phyloP scores from a whole-genome alignment of 129 eudicot species.

The Erigeron canadensis region DNA sequence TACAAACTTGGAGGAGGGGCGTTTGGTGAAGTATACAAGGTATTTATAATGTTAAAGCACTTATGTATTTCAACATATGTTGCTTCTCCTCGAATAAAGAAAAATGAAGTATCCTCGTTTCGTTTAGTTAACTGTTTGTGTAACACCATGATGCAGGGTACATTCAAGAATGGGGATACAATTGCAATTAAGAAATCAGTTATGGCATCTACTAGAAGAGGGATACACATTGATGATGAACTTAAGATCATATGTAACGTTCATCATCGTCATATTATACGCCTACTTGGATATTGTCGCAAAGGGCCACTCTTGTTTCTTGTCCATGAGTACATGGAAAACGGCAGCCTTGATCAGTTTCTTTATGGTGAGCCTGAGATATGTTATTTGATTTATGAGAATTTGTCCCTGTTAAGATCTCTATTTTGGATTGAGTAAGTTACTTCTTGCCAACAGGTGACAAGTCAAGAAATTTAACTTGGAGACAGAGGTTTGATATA shows the following conservation, averaged over 20 bases:
- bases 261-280: constrained; percentile 58
- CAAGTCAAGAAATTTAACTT: constrained; percentile 38
- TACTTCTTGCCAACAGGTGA: constrained; percentile 37
- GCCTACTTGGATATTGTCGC: constrained; percentile 60
- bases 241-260: constrained; percentile 66
- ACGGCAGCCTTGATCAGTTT: constrained; percentile 66
- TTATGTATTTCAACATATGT: no score
- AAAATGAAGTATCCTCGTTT: not conserved
- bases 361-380: constrained; percentile 45
- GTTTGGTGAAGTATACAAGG: constrained; percentile 52
- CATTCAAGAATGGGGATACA: constrained; percentile 46
- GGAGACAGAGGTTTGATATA: constrained; percentile 61
- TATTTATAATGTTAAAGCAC: not conserved
- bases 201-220: constrained; percentile 40
- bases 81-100: not conserved
- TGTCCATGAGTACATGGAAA: constrained; percentile 65
- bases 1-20: constrained; percentile 56
- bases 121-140: not conserved
- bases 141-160: constrained; percentile 40
- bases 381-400: not conserved
- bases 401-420: constrained; percentile 2
- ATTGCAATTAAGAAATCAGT: constrained; percentile 55
- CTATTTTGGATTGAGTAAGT: constrained; percentile 2
- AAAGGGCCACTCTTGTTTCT: constrained; percentile 60
- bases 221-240: constrained; percentile 54